Conservation (phyloP, 2,329 filamentous ascomycete genomes). For the Sphaerostilbella broomeana region DNA sequence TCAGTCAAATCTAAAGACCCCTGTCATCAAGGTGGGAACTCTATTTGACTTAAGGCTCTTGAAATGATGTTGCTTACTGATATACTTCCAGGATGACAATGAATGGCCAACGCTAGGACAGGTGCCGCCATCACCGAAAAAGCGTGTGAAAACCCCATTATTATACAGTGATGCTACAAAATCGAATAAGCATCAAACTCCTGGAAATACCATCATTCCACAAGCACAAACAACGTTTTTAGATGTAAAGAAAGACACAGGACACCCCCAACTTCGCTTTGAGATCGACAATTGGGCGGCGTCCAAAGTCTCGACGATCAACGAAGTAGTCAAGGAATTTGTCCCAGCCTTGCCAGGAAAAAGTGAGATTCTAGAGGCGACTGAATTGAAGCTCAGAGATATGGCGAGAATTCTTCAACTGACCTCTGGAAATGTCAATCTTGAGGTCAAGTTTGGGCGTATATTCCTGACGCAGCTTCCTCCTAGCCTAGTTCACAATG, state of each 20-base stretch:
- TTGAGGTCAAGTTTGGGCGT: slow-evolving; percentile 24
- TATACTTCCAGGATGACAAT: not conserved
- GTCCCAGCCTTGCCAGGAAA: not conserved
- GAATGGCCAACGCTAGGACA: slow-evolving; percentile 1
- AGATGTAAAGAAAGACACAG: not conserved
- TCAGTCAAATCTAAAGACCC: not conserved
- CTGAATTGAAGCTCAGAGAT: slow-evolving; percentile 12
- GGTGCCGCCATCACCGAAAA: slow-evolving; percentile 3
- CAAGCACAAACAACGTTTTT: not conserved
- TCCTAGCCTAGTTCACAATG: slow-evolving; percentile 17
- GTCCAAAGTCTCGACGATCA: not conserved
- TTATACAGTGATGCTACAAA: slow-evolving; percentile 3
- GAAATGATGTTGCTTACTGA: too few species aligned
- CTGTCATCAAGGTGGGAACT: not conserved
- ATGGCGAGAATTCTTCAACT: slow-evolving; percentile 18
- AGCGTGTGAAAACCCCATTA: not conserved
- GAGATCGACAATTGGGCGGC: not conserved
- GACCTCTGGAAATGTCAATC: slow-evolving; percentile 19
- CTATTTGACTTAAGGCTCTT: too few species aligned
- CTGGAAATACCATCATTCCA: not conserved
- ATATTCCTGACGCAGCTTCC: slow-evolving; percentile 21
- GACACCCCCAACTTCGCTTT: not conserved
- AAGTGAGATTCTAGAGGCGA: slow-evolving; percentile 12
- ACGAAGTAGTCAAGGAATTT: not conserved
- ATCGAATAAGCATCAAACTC: not conserved